These are phyloP conservation scores for Penicillium sclerotiorum DNA, from an alignment of 2,329 filamentous ascomycete genomes.

Conservation along the genomic window DNA sequence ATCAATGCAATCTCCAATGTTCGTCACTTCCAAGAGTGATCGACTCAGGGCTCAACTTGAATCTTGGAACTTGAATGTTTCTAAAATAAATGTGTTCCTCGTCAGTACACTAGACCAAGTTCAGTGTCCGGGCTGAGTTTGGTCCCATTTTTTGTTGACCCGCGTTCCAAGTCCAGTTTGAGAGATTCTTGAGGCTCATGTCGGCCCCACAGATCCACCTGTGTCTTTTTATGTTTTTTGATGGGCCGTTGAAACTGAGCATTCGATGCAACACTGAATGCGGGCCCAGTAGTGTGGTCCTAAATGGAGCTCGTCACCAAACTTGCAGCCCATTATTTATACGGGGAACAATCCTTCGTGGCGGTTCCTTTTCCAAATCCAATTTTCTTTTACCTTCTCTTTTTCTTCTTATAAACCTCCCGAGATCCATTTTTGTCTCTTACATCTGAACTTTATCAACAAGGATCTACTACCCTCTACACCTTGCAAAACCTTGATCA, in stretches of 20 bases:
- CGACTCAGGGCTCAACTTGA: too few relatives aligned
- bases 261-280: slow-evolving; percentile 14
- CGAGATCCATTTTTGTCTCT: not conserved
- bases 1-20: too few relatives aligned
- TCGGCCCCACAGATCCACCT: slow-evolving; percentile 17
- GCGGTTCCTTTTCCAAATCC: not conserved
- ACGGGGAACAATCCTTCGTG: slow-evolving; percentile 1
- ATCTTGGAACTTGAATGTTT: too few relatives aligned
- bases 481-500: too few relatives aligned
- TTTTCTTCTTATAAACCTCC: not conserved
- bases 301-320: slow-evolving; percentile 4
- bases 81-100: too few relatives aligned
- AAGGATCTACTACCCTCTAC: too few relatives aligned
- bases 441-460: too few relatives aligned
- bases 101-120: not conserved
- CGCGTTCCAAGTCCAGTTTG: not conserved
- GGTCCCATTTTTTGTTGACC: not conserved
- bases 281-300: slow-evolving; percentile 7
- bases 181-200: slow-evolving; percentile 17
- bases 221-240: not conserved
- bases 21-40: too few relatives aligned
- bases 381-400: not conserved
- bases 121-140: not conserved
- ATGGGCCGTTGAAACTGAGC: slow-evolving; percentile 3
- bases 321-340: slow-evolving; percentile 14